A percentile compares a stretch with the other conserved stretches of the same genome.
Conservation (phyloP, 441 rosid species). For the Gossypium trilobum region DNA sequence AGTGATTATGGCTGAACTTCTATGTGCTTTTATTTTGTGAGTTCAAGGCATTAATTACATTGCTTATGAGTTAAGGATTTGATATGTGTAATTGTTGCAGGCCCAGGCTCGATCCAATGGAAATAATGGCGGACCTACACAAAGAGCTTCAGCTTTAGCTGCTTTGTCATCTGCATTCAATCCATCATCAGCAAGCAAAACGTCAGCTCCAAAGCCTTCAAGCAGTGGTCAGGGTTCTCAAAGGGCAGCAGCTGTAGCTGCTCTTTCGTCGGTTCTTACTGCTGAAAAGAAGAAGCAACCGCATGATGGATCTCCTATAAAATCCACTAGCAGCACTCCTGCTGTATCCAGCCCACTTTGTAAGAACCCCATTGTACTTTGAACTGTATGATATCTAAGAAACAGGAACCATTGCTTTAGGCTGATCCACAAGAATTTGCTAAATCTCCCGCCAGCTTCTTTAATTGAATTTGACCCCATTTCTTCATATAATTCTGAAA, state of each 20-base stretch:
- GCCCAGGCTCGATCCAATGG: slow-evolving; percentile 59
- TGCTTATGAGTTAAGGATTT: slow-evolving; percentile 5
- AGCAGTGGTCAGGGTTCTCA: slow-evolving; percentile 64
- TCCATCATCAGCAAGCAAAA: slow-evolving; percentile 44
- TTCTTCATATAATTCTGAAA: background rate
- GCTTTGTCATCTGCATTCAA: slow-evolving; percentile 79
- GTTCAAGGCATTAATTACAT: background rate
- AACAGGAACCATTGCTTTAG: background rate
- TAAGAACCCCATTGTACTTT: slow-evolving; percentile 24
- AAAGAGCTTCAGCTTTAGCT: slow-evolving; percentile 95
- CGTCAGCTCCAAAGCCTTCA: slow-evolving; percentile 42
- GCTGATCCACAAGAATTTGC: background rate
- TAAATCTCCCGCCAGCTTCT: background rate
- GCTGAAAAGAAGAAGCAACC: slow-evolving; percentile 69
- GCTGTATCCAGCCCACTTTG: slow-evolving; percentile 39
- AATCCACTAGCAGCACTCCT: slow-evolving; percentile 47
- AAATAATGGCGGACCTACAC: slow-evolving; percentile 74
- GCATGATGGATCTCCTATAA: slow-evolving; percentile 58
- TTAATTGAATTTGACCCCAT: slow-evolving; percentile 7
- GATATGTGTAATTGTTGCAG: slow-evolving; percentile 21
- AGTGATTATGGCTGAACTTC: background rate
- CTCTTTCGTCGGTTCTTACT: slow-evolving; percentile 85
- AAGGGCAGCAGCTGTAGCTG: slow-evolving; percentile 98
- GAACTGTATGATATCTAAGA: background rate
- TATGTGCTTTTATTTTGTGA: background rate